These are phyloP conservation scores for Ananas comosus DNA, from an alignment of 176 grass and related monocot species.

Conservation along the genomic window DNA sequence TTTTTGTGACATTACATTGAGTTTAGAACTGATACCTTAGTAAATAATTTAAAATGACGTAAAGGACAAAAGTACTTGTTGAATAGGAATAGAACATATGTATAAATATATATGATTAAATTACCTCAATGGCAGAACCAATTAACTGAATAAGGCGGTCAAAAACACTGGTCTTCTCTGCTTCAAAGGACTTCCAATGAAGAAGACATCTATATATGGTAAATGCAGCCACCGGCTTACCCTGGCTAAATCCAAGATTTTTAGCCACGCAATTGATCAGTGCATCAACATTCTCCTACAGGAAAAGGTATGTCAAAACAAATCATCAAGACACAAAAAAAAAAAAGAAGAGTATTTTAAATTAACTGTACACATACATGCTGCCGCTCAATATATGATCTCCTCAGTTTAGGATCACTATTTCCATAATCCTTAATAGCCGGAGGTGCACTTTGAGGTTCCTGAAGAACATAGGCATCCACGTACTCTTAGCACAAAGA, in stretches of 20 bases:
- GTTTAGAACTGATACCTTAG: too few species aligned
- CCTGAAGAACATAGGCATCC: not conserved
- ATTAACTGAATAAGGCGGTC: slow-evolving; percentile 26
- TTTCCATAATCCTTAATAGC: slow-evolving; percentile 7
- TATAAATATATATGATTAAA: too few species aligned
- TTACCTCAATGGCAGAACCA: slow-evolving; percentile 23
- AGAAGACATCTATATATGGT: slow-evolving; percentile 27
- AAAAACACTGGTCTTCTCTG: slow-evolving; percentile 23
- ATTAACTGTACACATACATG: not conserved
- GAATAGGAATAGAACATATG: too few species aligned
- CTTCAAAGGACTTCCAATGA: slow-evolving; percentile 30
- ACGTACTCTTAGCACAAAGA: too few species aligned
- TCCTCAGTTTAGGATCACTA: not conserved
- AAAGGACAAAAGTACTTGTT: too few species aligned
- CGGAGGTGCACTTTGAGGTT: slow-evolving; percentile 4
- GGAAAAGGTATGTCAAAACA: not conserved
- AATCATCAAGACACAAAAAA: too few species aligned
- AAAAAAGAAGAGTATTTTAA: too few species aligned
- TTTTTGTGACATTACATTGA: too few species aligned
- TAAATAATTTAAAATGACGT: too few species aligned
- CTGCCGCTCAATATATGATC: slow-evolving; percentile 1
- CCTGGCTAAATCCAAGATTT: slow-evolving; percentile 10
- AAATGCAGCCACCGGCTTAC: slow-evolving; percentile 25
- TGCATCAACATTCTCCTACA: slow-evolving; percentile 21
- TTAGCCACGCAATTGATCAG: slow-evolving; percentile 19